A percentile compares a stretch with the other conserved stretches of the same genome.
Conservation (phyloP, 192 early-diverging fungal species). For the Glomus cerebriforme region DNA sequence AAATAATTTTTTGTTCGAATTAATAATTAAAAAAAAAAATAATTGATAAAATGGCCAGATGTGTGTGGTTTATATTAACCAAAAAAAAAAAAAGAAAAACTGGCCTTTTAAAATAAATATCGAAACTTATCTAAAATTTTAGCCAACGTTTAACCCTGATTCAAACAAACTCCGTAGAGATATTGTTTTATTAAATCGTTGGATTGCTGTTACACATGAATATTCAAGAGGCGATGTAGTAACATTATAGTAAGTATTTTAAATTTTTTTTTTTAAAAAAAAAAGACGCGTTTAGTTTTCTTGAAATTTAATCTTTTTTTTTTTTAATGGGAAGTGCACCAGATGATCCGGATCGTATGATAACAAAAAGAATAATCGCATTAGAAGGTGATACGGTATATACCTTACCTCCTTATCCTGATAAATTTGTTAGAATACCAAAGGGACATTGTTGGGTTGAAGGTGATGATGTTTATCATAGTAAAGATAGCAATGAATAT, state of each 20-base stretch:
- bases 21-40: too few species aligned
- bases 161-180: conserved; percentile 63
- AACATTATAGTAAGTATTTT: conserved; percentile 47
- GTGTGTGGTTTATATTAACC: too few species aligned
- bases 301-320: neutral
- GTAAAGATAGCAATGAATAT: conserved; percentile 77
- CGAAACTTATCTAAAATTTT: neutral
- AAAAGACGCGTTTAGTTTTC: neutral
- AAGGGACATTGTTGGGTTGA: conserved; percentile 86
- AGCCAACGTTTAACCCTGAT: conserved; percentile 80
- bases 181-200: conserved; percentile 67
- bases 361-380: conserved; percentile 87
- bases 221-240: conserved; percentile 72
- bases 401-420: conserved; percentile 48
- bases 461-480: conserved; percentile 83
- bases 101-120: neutral
- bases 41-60: neutral
- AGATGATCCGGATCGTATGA: conserved; percentile 61
- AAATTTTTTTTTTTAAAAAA: neutral
- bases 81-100: neutral
- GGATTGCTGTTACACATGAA: conserved; percentile 47
- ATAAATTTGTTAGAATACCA: conserved; percentile 62
- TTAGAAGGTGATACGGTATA: conserved; percentile 76
- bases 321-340: conserved; percentile 53
- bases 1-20: neutral